A percentile compares a stretch with the other conserved stretches of the same genome.
Conservation (phyloP, 768 basidiomycete genomes). For the Termitomyces titanicus region DNA sequence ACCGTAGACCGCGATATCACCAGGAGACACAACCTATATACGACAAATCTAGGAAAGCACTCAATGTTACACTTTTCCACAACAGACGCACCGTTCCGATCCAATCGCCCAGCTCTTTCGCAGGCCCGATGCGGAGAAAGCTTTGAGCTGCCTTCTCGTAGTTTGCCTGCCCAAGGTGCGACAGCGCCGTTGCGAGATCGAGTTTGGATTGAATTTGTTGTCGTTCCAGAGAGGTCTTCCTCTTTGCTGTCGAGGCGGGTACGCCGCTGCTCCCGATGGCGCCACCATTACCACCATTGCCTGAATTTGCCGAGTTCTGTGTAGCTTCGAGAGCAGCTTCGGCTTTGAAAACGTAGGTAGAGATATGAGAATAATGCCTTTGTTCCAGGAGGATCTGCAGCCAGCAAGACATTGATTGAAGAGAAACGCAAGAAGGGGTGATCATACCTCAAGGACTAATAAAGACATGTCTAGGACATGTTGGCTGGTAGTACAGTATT, state of each 20-base stretch:
- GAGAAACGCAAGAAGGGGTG: not conserved
- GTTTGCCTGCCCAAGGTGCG: slow-evolving; percentile 63
- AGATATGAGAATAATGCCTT: slow-evolving; percentile 79
- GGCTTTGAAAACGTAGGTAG: slow-evolving; percentile 96
- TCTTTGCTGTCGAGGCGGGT: slow-evolving; percentile 30
- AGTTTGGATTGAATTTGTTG: slow-evolving; percentile 75
- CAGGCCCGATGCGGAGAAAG: slow-evolving; percentile 66
- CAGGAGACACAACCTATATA: slow-evolving; percentile 65
- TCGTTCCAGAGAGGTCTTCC: slow-evolving; percentile 53
- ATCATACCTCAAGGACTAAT: slow-evolving; percentile 67
- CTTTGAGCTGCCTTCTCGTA: slow-evolving; percentile 80
- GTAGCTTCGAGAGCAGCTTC: slow-evolving; percentile 82
- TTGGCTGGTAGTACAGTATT: slow-evolving; percentile 86
- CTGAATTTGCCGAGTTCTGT: slow-evolving; percentile 26
- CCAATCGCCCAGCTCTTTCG: slow-evolving; percentile 75
- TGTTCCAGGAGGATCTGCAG: slow-evolving; percentile 79
- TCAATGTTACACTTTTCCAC: not conserved
- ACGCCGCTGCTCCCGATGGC: slow-evolving; percentile 11
- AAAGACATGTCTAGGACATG: slow-evolving; percentile 95
- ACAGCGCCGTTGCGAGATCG: slow-evolving; percentile 76
- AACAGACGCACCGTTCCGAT: slow-evolving; percentile 51
- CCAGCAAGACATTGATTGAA: not conserved
- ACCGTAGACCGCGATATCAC: slow-evolving; percentile 86
- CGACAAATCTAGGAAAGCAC: not conserved
- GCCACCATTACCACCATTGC: slow-evolving; percentile 16